phyloP scores from a whole-genome alignment of 768 basidiomycete species.

The Kwoniella botswanensis region DNA sequence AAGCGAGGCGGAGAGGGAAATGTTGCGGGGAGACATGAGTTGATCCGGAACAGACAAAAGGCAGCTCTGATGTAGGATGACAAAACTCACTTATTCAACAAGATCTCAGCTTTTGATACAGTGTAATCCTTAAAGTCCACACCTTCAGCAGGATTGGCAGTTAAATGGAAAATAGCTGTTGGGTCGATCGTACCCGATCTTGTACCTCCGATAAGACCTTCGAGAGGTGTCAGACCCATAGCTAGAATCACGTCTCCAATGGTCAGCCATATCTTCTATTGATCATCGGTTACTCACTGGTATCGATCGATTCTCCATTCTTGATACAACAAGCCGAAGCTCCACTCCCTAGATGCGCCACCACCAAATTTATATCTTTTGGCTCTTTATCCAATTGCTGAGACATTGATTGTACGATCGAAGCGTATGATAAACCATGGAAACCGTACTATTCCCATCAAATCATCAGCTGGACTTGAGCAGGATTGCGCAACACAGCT shows the following conservation, averaged over 20 bases:
- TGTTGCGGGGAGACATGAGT: constrained; percentile 2
- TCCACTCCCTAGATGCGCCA: constrained; percentile 88
- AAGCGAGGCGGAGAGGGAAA: too few relatives aligned
- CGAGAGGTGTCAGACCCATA: constrained; percentile 91
- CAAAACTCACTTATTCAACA: constrained; percentile 60
- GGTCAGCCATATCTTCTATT: constrained; percentile 31
- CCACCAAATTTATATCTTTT: constrained; percentile 71
- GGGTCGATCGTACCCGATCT: constrained; percentile 83
- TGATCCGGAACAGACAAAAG: not conserved
- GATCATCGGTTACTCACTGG: constrained; percentile 58
- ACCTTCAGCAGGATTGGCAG: constrained; percentile 67
- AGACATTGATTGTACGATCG: constrained; percentile 70
- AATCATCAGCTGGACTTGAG: not conserved
- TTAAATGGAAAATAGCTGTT: constrained; percentile 84
- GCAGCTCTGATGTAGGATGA: too few relatives aligned
- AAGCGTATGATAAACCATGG: constrained; percentile 71
- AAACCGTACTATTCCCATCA: constrained; percentile 69
- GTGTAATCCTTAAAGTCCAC: constrained; percentile 51
- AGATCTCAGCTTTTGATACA: constrained; percentile 60
- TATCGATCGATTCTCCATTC: constrained; percentile 76
- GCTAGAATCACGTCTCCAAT: constrained; percentile 8
- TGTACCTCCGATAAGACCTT: constrained; percentile 85
- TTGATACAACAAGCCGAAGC: constrained; percentile 80
- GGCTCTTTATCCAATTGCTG: constrained; percentile 66
- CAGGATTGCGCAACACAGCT: not conserved